These are phyloP conservation scores for Venturia effusa DNA, from an alignment of 2,329 filamentous ascomycete species.

Conservation along the genomic window DNA sequence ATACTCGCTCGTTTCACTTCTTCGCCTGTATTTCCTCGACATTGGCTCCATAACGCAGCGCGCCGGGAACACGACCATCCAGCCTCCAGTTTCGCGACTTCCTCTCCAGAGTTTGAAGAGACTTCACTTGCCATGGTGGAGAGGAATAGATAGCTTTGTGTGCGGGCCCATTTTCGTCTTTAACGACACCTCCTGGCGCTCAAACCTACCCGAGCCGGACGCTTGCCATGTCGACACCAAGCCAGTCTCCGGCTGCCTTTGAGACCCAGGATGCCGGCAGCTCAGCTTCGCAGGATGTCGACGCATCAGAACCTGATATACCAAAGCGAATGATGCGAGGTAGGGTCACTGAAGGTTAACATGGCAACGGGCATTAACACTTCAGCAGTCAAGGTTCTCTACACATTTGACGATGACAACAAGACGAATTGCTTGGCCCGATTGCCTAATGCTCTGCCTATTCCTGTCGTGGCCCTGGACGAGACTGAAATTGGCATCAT, in stretches of 20 bases:
- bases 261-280: background rate
- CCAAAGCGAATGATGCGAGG: conserved; percentile 10
- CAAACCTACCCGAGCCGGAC: background rate
- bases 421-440: conserved; percentile 84
- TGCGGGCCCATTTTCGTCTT: background rate
- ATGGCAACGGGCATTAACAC: background rate
- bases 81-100: background rate
- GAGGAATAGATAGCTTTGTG: background rate
- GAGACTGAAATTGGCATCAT: conserved; percentile 79
- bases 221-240: background rate
- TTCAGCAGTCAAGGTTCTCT: conserved; percentile 81
- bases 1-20: background rate
- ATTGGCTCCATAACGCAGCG: background rate
- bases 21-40: background rate
- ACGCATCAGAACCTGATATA: conserved; percentile 3
- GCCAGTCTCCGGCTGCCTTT: background rate
- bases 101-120: background rate
- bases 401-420: conserved; percentile 84
- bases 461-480: conserved; percentile 73
- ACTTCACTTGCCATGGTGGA: background rate
- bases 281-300: background rate
- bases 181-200: background rate
- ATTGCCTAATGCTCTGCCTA: conserved; percentile 65
- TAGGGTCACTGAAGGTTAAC: background rate
- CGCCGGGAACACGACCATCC: background rate